Percentiles rank a stretch among this genome's conserved stretches.
Evolutionary conservation across 306 rosid species (phyloP).

Genomic region (Ceratonia siliqua): DNA sequence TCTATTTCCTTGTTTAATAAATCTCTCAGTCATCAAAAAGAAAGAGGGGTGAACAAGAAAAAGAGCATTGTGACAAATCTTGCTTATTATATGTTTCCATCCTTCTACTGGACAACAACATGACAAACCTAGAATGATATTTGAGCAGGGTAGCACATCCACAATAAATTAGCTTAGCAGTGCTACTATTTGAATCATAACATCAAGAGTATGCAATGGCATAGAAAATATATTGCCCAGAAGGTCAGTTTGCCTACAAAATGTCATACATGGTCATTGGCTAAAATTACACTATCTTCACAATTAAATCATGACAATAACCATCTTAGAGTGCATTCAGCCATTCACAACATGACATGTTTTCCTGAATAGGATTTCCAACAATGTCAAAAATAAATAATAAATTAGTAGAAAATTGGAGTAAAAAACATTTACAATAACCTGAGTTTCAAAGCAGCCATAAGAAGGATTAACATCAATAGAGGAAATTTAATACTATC

Average conservation of each 20-base stretch:
- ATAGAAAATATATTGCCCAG: background rate
- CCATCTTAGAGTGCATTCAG: background rate
- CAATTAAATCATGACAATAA: background rate
- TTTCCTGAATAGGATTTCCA: constrained; percentile 25
- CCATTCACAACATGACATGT: background rate
- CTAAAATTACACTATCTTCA: background rate
- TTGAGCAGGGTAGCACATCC: background rate
- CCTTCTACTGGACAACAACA: background rate
- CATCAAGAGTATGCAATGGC: background rate
- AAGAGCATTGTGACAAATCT: background rate
- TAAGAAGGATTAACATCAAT: too few relatives aligned
- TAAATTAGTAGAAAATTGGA: background rate
- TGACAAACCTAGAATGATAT: background rate
- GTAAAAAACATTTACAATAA: background rate
- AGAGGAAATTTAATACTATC: too few relatives aligned
- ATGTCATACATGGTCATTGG: background rate
- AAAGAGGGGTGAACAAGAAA: background rate
- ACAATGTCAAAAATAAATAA: background rate
- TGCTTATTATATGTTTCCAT: background rate
- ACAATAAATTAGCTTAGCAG: background rate
- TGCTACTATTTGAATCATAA: background rate
- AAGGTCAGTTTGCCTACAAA: background rate
- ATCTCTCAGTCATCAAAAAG: background rate
- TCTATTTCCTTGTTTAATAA: background rate
- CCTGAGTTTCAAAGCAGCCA: too few relatives aligned